Evolutionary conservation across 225 moss, liverwort and hornwort species (phyloP).

Genomic region (Anthoceros angustus): DNA sequence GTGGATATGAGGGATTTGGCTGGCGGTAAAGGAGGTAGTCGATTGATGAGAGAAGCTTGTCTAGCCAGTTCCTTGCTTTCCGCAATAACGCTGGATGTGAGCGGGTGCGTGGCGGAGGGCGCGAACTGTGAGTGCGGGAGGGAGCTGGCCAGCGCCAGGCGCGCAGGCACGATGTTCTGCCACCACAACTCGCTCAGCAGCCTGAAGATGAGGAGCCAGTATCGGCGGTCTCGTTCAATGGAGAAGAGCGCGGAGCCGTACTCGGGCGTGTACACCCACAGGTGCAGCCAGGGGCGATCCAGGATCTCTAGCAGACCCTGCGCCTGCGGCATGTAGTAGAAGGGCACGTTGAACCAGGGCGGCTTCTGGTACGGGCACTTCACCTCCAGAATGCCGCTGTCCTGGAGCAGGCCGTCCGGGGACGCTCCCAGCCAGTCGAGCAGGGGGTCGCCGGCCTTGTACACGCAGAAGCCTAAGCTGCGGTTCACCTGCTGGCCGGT

Average conservation of each 20-base stretch:
- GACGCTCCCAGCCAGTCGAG: slow-evolving; percentile 90
- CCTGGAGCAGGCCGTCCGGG: slow-evolving; percentile 61
- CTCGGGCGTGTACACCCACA: slow-evolving; percentile 64
- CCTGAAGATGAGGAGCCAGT: slow-evolving; percentile 75
- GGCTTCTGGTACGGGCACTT: slow-evolving; percentile 88
- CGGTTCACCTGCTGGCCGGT: slow-evolving; percentile 67
- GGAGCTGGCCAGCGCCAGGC: slow-evolving; percentile 23
- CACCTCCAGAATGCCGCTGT: slow-evolving; percentile 54
- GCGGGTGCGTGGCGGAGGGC: slow-evolving; percentile 30
- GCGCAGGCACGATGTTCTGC: slow-evolving; percentile 71
- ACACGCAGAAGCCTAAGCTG: slow-evolving; percentile 54
- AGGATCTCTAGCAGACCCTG: slow-evolving; percentile 88
- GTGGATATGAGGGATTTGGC: no score
- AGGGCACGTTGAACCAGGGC: slow-evolving; percentile 66
- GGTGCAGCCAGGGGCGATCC: slow-evolving; percentile 71
- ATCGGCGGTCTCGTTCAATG: slow-evolving; percentile 52
- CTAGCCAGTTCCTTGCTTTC: slow-evolving; percentile 41
- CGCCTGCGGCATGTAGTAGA: slow-evolving; percentile 95
- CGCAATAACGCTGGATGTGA: slow-evolving; percentile 29
- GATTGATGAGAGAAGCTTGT: slow-evolving; percentile 20
- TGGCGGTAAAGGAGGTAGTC: no score
- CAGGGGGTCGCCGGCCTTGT: slow-evolving; percentile 59
- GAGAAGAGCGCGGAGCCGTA: slow-evolving; percentile 73
- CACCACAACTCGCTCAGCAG: slow-evolving; percentile 96
- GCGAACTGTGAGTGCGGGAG: slow-evolving; percentile 16